Conservation (phyloP, 2,329 filamentous ascomycete genomes). For the Colletotrichum plurivorum region DNA sequence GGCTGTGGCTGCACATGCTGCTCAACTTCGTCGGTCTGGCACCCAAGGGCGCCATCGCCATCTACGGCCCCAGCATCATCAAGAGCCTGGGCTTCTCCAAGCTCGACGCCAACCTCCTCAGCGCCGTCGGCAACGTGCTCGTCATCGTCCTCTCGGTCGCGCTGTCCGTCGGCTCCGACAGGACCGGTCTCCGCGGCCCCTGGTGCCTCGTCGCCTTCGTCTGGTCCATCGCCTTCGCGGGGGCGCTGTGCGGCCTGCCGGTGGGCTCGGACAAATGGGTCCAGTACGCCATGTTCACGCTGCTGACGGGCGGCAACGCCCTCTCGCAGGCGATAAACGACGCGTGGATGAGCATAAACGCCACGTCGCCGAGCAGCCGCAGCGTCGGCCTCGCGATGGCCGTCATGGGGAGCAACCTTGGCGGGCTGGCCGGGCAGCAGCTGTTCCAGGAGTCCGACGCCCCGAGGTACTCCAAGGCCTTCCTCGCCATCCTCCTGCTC, state of each 20-base stretch:
- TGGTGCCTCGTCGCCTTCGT: constrained; percentile 36
- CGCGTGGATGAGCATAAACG: constrained; percentile 41
- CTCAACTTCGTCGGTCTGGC: constrained; percentile 36
- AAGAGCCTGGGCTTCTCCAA: constrained; percentile 40
- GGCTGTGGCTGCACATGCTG: constrained; percentile 38
- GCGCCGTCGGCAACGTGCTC: constrained; percentile 39
- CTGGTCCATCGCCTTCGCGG: constrained; percentile 39
- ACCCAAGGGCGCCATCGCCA: constrained; percentile 35
- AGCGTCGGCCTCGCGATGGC: constrained; percentile 40
- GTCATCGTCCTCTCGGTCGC: constrained; percentile 29
- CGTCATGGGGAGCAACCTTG: constrained; percentile 41
- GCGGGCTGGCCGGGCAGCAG: constrained; percentile 27
- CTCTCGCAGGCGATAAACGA: constrained; percentile 35
- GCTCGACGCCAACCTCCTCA: constrained; percentile 42
- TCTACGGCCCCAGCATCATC: constrained; percentile 41
- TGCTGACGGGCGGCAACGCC: constrained; percentile 38
- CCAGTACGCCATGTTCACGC: constrained; percentile 35
- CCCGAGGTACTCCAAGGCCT: constrained; percentile 34
- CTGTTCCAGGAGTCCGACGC: constrained; percentile 37
- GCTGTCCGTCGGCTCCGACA: constrained; percentile 38
- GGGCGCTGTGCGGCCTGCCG: constrained; percentile 31
- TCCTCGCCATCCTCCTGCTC: constrained; percentile 34
- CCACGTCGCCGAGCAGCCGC: constrained; percentile 16
- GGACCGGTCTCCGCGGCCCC: constrained; percentile 29
- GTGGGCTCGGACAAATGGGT: constrained; percentile 25